Conservation (phyloP, 2,329 filamentous ascomycete species). For the Pyrenophora seminiperda region DNA sequence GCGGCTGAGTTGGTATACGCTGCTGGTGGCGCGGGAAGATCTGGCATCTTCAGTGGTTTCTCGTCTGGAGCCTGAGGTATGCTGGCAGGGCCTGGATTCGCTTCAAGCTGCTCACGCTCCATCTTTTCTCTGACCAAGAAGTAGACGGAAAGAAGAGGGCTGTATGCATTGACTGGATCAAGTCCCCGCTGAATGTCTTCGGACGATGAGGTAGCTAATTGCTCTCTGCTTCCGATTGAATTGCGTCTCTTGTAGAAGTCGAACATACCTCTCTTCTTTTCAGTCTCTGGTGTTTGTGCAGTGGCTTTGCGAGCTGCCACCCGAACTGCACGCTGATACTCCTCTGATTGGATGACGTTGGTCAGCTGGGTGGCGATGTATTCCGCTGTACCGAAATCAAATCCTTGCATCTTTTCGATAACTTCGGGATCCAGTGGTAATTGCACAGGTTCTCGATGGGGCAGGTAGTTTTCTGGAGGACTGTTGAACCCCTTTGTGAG, state of each 20-base stretch:
- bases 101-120: conserved; percentile 71
- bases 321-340: conserved; percentile 86
- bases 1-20: conserved; percentile 85
- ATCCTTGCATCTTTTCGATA: conserved; percentile 93
- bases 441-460: conserved; percentile 79
- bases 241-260: conserved; percentile 97
- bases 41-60: conserved; percentile 67
- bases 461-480: conserved; percentile 87
- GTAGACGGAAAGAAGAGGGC: conserved; percentile 90
- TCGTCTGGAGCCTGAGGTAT: conserved; percentile 64
- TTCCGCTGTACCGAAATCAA: conserved; percentile 91
- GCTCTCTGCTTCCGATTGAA: conserved; percentile 86
- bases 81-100: conserved; percentile 63
- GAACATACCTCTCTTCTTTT: conserved; percentile 90
- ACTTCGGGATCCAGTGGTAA: conserved; percentile 82
- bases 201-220: conserved; percentile 78
- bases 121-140: conserved; percentile 95
- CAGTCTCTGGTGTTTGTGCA: conserved; percentile 60
- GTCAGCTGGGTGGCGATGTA: conserved; percentile 81
- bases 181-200: conserved; percentile 82
- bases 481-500: conserved; percentile 88
- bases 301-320: conserved; percentile 69
- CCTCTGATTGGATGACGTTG: conserved; percentile 87
- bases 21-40: conserved; percentile 79
- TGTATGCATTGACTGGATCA: conserved; percentile 92